These are phyloP conservation scores for Fusarium sacchari DNA, from an alignment of 2,329 filamentous ascomycete species.

Conservation along the genomic window DNA sequence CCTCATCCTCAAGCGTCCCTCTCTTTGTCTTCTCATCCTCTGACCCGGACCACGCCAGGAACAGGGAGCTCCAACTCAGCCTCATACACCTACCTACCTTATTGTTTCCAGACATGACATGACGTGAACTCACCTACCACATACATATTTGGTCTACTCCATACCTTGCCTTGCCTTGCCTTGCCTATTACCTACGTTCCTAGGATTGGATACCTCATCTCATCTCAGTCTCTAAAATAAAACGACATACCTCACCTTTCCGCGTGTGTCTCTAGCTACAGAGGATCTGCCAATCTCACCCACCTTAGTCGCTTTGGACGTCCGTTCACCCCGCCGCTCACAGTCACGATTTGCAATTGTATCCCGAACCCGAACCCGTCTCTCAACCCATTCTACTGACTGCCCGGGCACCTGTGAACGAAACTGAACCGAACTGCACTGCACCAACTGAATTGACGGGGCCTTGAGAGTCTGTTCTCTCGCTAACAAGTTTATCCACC, in stretches of 20 bases:
- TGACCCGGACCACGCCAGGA: constrained; percentile 23
- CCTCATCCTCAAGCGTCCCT: background rate
- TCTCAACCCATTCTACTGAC: background rate
- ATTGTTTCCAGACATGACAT: constrained; percentile 43
- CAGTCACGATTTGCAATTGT: constrained; percentile 25
- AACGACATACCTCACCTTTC: background rate
- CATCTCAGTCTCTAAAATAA: background rate
- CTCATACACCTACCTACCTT: constrained; percentile 18
- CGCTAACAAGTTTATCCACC: background rate
- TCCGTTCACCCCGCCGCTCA: constrained; percentile 25
- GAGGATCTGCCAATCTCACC: constrained; percentile 7
- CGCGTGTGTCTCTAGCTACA: background rate
- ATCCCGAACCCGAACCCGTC: constrained; percentile 4
- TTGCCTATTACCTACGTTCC: background rate
- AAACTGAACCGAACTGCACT: background rate
- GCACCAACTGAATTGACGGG: constrained; percentile 1
- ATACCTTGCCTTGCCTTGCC: background rate
- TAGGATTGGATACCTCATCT: background rate
- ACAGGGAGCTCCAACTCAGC: constrained; percentile 26
- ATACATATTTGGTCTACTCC: constrained; percentile 18
- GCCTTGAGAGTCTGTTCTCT: background rate
- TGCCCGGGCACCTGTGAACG: background rate
- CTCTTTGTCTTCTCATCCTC: background rate
- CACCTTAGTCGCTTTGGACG: constrained; percentile 15
- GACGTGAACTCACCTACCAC: constrained; percentile 45